Evolutionary conservation across 768 basidiomycete species (phyloP).

Genomic region (Steccherinum ochraceum): DNA sequence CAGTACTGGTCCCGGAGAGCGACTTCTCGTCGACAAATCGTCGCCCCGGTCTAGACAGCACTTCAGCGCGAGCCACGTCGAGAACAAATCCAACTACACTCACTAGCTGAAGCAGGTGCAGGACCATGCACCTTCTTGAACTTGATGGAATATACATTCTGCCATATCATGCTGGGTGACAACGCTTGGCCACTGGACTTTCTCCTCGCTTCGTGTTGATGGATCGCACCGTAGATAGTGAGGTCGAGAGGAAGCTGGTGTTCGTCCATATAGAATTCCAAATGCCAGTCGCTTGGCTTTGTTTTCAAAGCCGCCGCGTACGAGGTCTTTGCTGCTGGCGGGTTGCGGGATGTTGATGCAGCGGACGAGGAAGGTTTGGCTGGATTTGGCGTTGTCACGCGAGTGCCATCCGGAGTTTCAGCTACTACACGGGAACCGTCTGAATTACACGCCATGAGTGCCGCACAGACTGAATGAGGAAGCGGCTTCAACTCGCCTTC

Average conservation of each 20-base stretch:
- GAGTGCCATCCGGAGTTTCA: slow-evolving; percentile 94
- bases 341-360: slow-evolving; percentile 25
- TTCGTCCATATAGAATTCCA: slow-evolving; percentile 93
- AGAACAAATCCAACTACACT: too few relatives aligned
- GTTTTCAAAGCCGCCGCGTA: slow-evolving; percentile 94
- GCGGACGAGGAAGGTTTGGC: slow-evolving; percentile 34
- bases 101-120: slow-evolving; percentile 43
- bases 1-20: slow-evolving; percentile 60
- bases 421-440: slow-evolving; percentile 94
- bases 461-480: neutral
- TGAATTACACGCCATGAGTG: slow-evolving; percentile 16
- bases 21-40: slow-evolving; percentile 42
- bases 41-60: slow-evolving; percentile 28
- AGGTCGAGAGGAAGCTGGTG: slow-evolving; percentile 77
- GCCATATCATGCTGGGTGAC: slow-evolving; percentile 76
- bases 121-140: slow-evolving; percentile 92
- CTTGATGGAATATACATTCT: slow-evolving; percentile 85
- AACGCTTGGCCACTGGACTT: slow-evolving; percentile 45
- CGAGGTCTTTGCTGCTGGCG: slow-evolving; percentile 43
- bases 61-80: neutral
- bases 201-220: slow-evolving; percentile 83
- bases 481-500: slow-evolving; percentile 47
- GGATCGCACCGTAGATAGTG: slow-evolving; percentile 95
- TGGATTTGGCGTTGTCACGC: slow-evolving; percentile 81
- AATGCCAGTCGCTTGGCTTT: slow-evolving; percentile 93